Evolutionary conservation across 2,329 filamentous ascomycete genomes (phyloP), one percentile per base, ranked within the genome.

Genomic region (Tothia fuscella): DNA sequence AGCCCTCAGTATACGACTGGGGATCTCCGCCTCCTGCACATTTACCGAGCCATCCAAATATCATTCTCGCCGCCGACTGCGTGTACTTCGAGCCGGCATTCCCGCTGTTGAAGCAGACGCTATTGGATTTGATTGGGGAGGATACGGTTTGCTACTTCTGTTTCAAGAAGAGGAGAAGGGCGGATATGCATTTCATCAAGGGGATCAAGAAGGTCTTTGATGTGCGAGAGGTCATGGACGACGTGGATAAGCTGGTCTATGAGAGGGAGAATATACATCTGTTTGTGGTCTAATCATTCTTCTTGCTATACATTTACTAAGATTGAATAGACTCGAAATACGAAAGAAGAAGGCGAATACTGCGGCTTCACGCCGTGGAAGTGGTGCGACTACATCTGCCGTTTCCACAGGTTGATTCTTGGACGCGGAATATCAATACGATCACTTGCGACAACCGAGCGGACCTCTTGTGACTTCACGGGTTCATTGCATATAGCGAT

Each of bases 61-160:
- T 94, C 42, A 78, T 98, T 43, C 72, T 96, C n/a, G 91, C 91
- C 3, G 89, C 88, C 30, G 91, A 96, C 60, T 96, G 89, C 62
- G 87, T 94, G 37, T 98, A 96, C 66, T 93, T 93, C 59, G 91
- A 96, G 61, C 87, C 89, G 3, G 85, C 91, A 1, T 96, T 96
- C 56, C 88, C 89, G 22, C 68, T 95, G 25, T 71, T 98, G 35
- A 72, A 91, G 55, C 66, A 77, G 48, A 96, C 89, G 5, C 65
- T 96, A 49, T 67, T 74, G 45, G 77, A 83, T 48, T 68, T 95
- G 36, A 68, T 94, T 49, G 72, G 74, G 13, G 71, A 70, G 3
- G 57, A 68, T 7, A 76, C 75, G 0, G 60, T 87, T 32, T 87
- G 80, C 58, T 80, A 81, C 17, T 96, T 98, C 63, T 94, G 89